Percentiles rank a stretch among this genome's conserved stretches.
phyloP scores from a whole-genome alignment of 2,329 filamentous ascomycete genomes.

The Trichoderma koningiopsis region DNA sequence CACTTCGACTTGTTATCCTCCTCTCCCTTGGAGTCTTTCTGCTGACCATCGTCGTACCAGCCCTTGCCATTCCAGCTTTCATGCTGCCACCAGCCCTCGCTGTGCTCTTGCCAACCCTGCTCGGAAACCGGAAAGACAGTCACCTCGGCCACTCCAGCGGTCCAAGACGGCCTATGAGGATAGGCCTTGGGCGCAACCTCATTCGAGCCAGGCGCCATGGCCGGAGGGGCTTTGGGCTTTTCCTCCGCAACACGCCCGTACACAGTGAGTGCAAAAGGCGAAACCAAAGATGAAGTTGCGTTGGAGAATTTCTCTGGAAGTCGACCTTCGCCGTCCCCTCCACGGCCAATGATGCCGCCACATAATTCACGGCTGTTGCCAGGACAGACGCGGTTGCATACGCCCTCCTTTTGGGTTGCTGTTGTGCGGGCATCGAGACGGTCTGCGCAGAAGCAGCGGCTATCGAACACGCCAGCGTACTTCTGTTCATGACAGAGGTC shows the following conservation, averaged over 20 bases:
- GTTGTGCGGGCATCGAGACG: conserved; percentile 44
- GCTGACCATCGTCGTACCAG: neutral
- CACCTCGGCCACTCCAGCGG: neutral
- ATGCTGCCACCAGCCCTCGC: neutral
- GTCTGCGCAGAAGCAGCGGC: conserved; percentile 50
- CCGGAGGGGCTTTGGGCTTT: conserved; percentile 40
- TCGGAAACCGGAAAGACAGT: conserved; percentile 15
- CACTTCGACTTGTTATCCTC: neutral
- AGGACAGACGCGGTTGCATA: conserved; percentile 46
- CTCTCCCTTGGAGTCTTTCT: neutral
- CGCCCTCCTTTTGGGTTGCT: conserved; percentile 35
- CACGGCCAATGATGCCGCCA: conserved; percentile 41
- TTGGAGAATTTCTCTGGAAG: neutral
- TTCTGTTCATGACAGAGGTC: conserved; percentile 39
- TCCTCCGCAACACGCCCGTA: conserved; percentile 44
- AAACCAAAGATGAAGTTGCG: neutral
- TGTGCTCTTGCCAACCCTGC: neutral
- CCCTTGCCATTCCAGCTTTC: neutral
- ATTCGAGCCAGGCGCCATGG: conserved; percentile 31
- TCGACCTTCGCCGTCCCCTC: neutral
- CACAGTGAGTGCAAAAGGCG: conserved; percentile 45
- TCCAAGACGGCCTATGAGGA: neutral
- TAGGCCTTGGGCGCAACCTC: conserved; percentile 23
- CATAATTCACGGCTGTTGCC: conserved; percentile 46
- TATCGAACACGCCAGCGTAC: conserved; percentile 46